A percentile compares a stretch with the other conserved stretches of the same genome.
phyloP scores from a whole-genome alignment of 306 rosid genomes.

The Medicago lupulina region DNA sequence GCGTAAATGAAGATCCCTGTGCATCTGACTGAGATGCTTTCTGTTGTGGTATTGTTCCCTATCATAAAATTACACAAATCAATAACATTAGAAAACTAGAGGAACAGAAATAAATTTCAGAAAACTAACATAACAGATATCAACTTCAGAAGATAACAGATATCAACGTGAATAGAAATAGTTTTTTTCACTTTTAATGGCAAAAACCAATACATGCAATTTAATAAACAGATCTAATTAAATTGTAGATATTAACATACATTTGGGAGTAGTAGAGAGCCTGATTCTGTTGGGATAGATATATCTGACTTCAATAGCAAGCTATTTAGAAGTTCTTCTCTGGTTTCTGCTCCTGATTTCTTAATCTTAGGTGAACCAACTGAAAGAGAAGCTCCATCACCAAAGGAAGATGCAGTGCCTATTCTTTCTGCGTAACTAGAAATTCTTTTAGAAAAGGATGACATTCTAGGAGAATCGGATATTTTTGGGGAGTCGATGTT shows the following conservation, averaged over 20 bases:
- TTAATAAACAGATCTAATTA: slow-evolving; percentile 32
- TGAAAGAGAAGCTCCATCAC: slow-evolving; percentile 66
- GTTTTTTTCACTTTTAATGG: slow-evolving; percentile 10
- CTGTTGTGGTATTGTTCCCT: slow-evolving; percentile 75
- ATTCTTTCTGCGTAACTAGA: slow-evolving; percentile 95
- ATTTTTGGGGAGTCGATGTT: slow-evolving; percentile 62
- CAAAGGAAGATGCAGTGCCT: slow-evolving; percentile 74
- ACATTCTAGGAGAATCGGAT: slow-evolving; percentile 61
- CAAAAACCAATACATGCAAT: slow-evolving; percentile 29
- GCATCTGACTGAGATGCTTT: slow-evolving; percentile 70
- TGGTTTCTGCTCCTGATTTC: slow-evolving; percentile 89
- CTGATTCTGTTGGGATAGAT: slow-evolving; percentile 57
- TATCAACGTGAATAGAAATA: slow-evolving; percentile 17
- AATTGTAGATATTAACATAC: slow-evolving; percentile 57
- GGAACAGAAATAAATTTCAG: slow-evolving; percentile 10
- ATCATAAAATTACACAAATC: slow-evolving; percentile 38
- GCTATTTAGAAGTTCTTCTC: slow-evolving; percentile 81
- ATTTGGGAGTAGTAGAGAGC: slow-evolving; percentile 59
- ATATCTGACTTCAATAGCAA: slow-evolving; percentile 69
- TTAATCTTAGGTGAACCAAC: slow-evolving; percentile 87
- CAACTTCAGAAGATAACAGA: slow-evolving; percentile 6
- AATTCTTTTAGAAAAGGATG: slow-evolving; percentile 71
- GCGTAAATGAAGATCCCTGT: slow-evolving; percentile 87
- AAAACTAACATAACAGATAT: slow-evolving; percentile 4
- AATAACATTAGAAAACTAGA: slow-evolving; percentile 36